These are phyloP conservation scores for Pseudogymnoascus sp. DNA, from an alignment of 2,329 filamentous ascomycete species.

Conservation along the genomic window DNA sequence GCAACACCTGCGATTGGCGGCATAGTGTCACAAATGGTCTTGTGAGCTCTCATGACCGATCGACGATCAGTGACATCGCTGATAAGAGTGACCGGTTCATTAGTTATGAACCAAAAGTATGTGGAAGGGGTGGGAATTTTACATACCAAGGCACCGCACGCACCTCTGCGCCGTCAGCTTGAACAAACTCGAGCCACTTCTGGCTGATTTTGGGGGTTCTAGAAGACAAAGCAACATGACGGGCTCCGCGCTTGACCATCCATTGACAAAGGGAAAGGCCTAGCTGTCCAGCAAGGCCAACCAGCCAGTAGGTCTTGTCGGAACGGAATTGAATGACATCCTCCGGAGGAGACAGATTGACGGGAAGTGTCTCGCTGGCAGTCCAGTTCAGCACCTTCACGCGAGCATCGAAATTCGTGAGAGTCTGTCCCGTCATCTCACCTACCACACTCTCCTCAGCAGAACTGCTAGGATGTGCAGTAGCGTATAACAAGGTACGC, in stretches of 20 bases:
- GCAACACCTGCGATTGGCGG: conserved; percentile 34
- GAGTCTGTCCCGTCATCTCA: neutral
- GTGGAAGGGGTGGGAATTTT: neutral
- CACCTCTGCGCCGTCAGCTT: conserved; percentile 12
- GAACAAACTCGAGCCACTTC: conserved; percentile 22
- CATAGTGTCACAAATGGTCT: conserved; percentile 14
- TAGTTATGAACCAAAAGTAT: neutral
- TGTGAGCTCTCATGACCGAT: neutral
- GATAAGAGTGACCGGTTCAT: neutral
- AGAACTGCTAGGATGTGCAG: neutral
- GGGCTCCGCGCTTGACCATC: conserved; percentile 34
- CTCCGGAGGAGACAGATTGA: neutral
- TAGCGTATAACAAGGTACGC: neutral
- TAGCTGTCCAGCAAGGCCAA: conserved; percentile 25
- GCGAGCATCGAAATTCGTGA: neutral
- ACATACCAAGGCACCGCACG: conserved; percentile 20
- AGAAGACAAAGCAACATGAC: conserved; percentile 33
- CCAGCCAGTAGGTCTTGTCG: conserved; percentile 28
- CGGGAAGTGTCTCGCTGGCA: neutral
- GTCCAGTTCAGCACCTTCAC: conserved; percentile 7
- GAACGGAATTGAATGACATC: conserved; percentile 10
- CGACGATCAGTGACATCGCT: neutral
- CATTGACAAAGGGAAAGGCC: conserved; percentile 34
- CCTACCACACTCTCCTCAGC: neutral
- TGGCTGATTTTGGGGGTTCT: conserved; percentile 31